Base-by-base conservation (phyloP, 2,329 filamentous ascomycete genomes). In the Stemphylium lycopersici region DNA sequence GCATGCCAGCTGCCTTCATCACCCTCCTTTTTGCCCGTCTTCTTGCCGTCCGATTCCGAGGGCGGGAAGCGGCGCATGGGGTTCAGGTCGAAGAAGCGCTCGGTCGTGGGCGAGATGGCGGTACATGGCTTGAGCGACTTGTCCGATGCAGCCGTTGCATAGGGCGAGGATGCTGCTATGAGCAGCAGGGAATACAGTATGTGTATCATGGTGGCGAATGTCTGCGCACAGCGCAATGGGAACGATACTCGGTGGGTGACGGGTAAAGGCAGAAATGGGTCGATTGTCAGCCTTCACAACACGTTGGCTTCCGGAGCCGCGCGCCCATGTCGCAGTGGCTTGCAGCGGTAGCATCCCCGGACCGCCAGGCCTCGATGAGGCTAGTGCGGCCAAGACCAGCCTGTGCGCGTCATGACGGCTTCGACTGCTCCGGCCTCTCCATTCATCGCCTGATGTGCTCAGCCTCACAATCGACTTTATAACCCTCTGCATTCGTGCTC, bases 51-150 rank as follows among this genome's bases (percentile, higher is more conserved):
- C 8, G 70, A 70, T 11, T 54, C 46, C n/a, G 51, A 55, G 24
- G 83, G 81, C 31, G 80, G 79, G 33, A 75, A 76, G 47, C 86
- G 72, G 26, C 80, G 80, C 59, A 88, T 79, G 6, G 81, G 77
- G 61, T 80, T 86, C 24, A 88, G 78, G 67, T 88, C 85, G 75
- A 86, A 88, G 77, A 85, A 88, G 49, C 83, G 78, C 52, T 85
- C 84, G 11, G 80, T 83, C n/a, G 79, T 81, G 3, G 84, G 82
- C 20, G 84, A 87, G 58, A 82, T 80, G 52, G 85, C 82, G n/a
- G 85, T 86, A 70, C 86, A 88, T 58, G 85, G 82, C 49, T 81
- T 79, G 39, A 77, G 70, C n/a, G 76, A 66, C 56, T 81, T 78
- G 62, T 69, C 79, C 72, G 62, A 77, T 66, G 56, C 63, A 20